Base-by-base conservation (phyloP, 306 rosid species). In the Trichosanthes cucumerina region DNA sequence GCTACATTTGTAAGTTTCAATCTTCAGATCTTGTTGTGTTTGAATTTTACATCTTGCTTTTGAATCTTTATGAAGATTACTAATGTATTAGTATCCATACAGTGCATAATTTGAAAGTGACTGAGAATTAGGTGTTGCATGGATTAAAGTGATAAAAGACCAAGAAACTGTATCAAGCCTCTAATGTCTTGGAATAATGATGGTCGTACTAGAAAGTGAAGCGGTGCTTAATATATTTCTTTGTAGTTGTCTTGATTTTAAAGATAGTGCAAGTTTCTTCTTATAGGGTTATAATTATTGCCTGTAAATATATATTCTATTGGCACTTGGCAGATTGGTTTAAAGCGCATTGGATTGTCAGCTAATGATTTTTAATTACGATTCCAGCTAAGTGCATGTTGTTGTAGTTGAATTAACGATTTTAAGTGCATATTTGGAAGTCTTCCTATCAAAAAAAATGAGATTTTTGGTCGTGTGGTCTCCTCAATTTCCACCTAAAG, bases 401-500 rank as follows among this genome's bases (percentile, higher is more conserved):
- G n/a, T n/a, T n/a, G n/a, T n/a, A n/a, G n/a, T n/a, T n/a, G n/a
- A n/a, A n/a, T n/a, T n/a, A n/a, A n/a, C n/a, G n/a, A n/a, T n/a
- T n/a, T n/a, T n/a, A n/a, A n/a, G n/a, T n/a, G n/a, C n/a, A n/a
- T n/a, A n/a, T n/a, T n/a, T n/a, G n/a, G n/a, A n/a, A 28, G 96
- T 86, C 90, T 94, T 73, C 98, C 97, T 49, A 92, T 92, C 86
- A 94, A 94, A 91, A 94, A 94, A 86, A 88, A 97, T n/a, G 82
- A 85, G 91, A 85, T 90, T 86, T 74, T 91, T 89, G 7, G 39
- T 88, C 75, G 64, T 84, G 76, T 82, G 62, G 47, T 83, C 93
- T 54, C 57, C 90, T 71, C 86, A 97, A 6, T 88, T 96, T 62
- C 78, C 82, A 73, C 57, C 90, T 81, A 90, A 87, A 80, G 98